Conservation (phyloP, 768 basidiomycete species). For the Pholiota microspora region DNA sequence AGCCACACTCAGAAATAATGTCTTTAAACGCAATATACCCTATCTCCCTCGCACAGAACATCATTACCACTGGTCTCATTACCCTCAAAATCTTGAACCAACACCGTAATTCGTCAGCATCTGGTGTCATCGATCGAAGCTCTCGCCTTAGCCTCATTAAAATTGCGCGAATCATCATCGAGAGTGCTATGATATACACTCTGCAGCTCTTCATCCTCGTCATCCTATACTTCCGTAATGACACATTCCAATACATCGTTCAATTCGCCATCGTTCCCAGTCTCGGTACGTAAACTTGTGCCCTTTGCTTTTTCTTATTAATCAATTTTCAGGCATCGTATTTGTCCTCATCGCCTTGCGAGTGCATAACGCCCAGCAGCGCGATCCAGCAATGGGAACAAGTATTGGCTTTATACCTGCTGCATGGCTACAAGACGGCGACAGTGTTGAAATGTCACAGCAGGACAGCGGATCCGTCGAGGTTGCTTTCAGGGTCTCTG, state of each 20-base stretch:
- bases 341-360: constrained; percentile 23
- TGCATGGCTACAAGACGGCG: constrained; percentile 11
- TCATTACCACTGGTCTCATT: constrained; percentile 28
- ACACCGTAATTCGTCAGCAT: constrained; percentile 19
- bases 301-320: not conserved
- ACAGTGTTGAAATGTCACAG: constrained; percentile 8
- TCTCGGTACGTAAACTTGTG: constrained; percentile 15
- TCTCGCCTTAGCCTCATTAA: constrained; percentile 13
- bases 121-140: constrained; percentile 16
- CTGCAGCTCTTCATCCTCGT: constrained; percentile 21
- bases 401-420: constrained; percentile 12
- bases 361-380: constrained; percentile 14
- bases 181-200: constrained; percentile 25
- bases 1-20: constrained; percentile 5
- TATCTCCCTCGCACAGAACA: constrained; percentile 24
- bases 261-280: constrained; percentile 22
- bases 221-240: constrained; percentile 15
- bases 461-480: constrained; percentile 2
- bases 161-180: constrained; percentile 20
- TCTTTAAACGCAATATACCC: constrained; percentile 25
- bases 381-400: constrained; percentile 5
- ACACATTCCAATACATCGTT: constrained; percentile 18
- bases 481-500: constrained; percentile 3
- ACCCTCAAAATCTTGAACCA: constrained; percentile 25
- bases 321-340: constrained; percentile 13